These are phyloP conservation scores for Lasiosphaeria ovina DNA, from an alignment of 495 filamentous ascomycete genomes.

Conservation along the genomic window DNA sequence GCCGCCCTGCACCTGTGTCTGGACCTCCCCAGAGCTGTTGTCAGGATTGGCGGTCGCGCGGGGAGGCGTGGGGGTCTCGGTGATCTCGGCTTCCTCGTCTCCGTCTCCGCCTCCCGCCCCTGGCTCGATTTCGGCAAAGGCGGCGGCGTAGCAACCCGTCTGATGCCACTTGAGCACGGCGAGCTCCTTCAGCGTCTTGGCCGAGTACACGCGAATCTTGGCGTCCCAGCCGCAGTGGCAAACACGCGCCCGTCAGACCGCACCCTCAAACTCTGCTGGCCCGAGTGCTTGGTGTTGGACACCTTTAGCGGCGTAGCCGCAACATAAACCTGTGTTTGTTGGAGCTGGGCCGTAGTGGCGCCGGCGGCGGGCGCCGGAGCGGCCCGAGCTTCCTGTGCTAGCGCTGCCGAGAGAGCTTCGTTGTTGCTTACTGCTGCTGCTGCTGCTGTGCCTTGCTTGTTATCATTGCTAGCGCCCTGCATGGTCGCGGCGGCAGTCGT, in stretches of 20 bases:
- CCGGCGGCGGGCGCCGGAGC: background rate
- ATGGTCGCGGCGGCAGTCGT: slow-evolving; percentile 3
- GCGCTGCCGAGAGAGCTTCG: background rate
- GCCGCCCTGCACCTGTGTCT: background rate
- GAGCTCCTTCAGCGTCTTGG: slow-evolving; percentile 78
- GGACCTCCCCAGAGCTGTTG: background rate
- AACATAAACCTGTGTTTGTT: slow-evolving; percentile 7
- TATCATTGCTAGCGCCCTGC: background rate
- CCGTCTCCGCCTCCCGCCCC: background rate
- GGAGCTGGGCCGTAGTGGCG: slow-evolving; percentile 23
- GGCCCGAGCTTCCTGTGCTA: background rate
- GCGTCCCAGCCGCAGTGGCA: slow-evolving; percentile 92
- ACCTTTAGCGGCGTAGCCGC: slow-evolving; percentile 50
- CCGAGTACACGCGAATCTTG: slow-evolving; percentile 73
- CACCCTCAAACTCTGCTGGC: slow-evolving; percentile 79
- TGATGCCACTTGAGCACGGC: slow-evolving; percentile 96
- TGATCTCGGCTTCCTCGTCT: background rate
- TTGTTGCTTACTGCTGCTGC: background rate
- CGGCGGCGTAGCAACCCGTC: slow-evolving; percentile 82
- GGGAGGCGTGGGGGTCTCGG: background rate
- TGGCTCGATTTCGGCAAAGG: slow-evolving; percentile 59
- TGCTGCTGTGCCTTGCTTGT: background rate
- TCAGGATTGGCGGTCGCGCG: background rate
- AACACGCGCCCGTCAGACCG: slow-evolving; percentile 80
- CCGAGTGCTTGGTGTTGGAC: slow-evolving; percentile 79